Evolutionary conservation across 2,329 filamentous ascomycete species (phyloP), one percentile per base, ranked within the genome.

Genomic region (Cladosporium sp.): DNA sequence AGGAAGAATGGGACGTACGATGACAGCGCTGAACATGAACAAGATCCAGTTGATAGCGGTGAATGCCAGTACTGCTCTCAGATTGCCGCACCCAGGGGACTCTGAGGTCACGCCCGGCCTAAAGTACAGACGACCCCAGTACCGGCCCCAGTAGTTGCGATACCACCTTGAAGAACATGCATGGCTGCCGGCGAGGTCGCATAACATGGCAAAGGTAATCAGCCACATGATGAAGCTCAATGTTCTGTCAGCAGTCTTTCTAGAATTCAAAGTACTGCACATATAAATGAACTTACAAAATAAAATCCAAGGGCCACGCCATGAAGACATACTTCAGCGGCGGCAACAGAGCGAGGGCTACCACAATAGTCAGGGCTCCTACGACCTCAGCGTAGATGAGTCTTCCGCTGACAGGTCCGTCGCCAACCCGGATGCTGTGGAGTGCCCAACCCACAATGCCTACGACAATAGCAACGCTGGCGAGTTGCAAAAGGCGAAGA

Each of bases 391-490:
- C 37, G 40, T 60, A 60, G 11, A 60, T 23, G 7, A 60, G 57
- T 46, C 57, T 14, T 60, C 40, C 57, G 18, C 49, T 60, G 57
- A 14, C 5, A 31, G 57, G 11, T 37, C 57, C 57, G 31, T 60
- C 46, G 37, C 57, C 57, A 14, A 18, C 12, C 8, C 31, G 21
- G 23, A 60, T 60, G 16, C 57, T 35, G 29, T 60, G 37, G 14
- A 60, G 57, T 29, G 23, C 35, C 57, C 57, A 60, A 14, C 57
- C 57, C 33, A 60, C 23, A 26, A 60, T 60, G 11, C 57, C 57
- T 14, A 49, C 37, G 16, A 46, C 16, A 21, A 46, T 46, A 16
- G 40, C 40, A n/a, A 16, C 40, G 40, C 18, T n/a, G 21, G 14
- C 16, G 14, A 46, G 8, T 46, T 46, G 40, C 2, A 46, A 46